Conservation (phyloP, 1,284 basidiomycete species). For the Ustilago tritici region DNA sequence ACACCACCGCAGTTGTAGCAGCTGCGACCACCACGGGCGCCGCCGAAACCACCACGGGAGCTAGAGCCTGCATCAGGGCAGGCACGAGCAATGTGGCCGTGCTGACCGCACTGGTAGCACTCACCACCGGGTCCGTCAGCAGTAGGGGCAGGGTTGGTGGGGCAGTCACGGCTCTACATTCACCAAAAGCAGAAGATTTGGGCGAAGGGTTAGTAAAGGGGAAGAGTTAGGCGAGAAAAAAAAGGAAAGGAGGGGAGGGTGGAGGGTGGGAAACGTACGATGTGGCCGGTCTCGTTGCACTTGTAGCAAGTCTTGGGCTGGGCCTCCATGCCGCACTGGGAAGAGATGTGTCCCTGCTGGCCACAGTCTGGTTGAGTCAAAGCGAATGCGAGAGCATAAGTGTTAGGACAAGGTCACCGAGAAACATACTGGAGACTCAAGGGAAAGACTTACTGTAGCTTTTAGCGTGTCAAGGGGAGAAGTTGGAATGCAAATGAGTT, state of each 20-base stretch:
- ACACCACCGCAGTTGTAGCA: conserved; percentile 68
- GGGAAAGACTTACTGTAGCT: conserved; percentile 36
- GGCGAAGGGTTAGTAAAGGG: background rate
- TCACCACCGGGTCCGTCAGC: conserved; percentile 54
- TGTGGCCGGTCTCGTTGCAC: conserved; percentile 64
- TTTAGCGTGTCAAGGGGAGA: background rate
- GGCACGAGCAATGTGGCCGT: conserved; percentile 65
- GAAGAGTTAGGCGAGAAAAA: background rate
- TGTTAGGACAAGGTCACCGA: background rate
- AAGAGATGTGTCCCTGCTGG: conserved; percentile 64
- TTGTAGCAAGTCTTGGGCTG: conserved; percentile 68
- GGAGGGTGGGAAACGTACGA: conserved; percentile 28
- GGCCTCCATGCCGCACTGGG: conserved; percentile 63
- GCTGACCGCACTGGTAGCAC: conserved; percentile 64
- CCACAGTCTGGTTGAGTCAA: conserved; percentile 54
- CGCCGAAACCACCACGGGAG: conserved; percentile 41
- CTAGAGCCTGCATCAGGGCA: conserved; percentile 55
- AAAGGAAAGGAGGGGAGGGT: no score
- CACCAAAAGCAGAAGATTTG: background rate
- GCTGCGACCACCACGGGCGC: conserved; percentile 48
- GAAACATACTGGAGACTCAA: background rate
- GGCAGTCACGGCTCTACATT: conserved; percentile 64
- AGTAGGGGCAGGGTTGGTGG: conserved; percentile 42
- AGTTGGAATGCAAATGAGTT: background rate
- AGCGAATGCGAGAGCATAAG: background rate